These are phyloP conservation scores for Lachnellula suecica DNA, from an alignment of 2,329 filamentous ascomycete species.

Conservation along the genomic window DNA sequence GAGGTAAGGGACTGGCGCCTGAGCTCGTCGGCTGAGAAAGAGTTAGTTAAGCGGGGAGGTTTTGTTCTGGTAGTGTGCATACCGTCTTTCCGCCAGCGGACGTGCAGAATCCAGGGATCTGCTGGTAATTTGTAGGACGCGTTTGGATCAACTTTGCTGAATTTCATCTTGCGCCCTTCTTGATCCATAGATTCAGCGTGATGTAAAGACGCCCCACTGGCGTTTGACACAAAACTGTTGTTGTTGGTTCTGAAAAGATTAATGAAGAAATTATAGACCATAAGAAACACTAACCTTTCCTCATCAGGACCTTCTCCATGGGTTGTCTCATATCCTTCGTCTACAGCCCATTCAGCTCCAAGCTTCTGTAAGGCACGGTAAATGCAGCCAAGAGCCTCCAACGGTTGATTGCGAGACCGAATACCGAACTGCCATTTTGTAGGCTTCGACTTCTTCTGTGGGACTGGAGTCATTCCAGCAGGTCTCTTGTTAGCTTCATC, in stretches of 20 bases:
- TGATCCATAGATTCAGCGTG: constrained; percentile 35
- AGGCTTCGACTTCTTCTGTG: constrained; percentile 71
- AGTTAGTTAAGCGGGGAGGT: constrained; percentile 49
- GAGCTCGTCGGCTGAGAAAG: constrained; percentile 47
- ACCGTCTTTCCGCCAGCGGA: constrained; percentile 83
- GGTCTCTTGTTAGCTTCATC: constrained; percentile 62
- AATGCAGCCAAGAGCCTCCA: constrained; percentile 91
- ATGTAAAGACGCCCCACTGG: constrained; percentile 36
- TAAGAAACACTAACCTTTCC: constrained; percentile 35
- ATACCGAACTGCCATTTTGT: constrained; percentile 99
- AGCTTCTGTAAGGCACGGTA: constrained; percentile 88
- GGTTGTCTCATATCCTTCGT: constrained; percentile 48
- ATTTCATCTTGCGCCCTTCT: constrained; percentile 26
- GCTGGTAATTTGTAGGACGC: constrained; percentile 81
- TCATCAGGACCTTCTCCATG: constrained; percentile 42
- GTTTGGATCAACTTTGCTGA: constrained; percentile 46
- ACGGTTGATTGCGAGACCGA: constrained; percentile 86
- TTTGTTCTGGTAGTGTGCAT: constrained; percentile 54
- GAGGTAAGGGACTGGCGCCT: constrained; percentile 34
- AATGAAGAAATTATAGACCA: constrained; percentile 6
- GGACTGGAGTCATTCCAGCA: constrained; percentile 62
- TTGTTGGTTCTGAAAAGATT: constrained; percentile 32
- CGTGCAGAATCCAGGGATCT: constrained; percentile 92
- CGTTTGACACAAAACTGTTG: constrained; percentile 39
- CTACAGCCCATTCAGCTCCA: constrained; percentile 81